Evolutionary conservation across 495 filamentous ascomycete genomes (phyloP).

Genomic region (Hamigera avellanea): DNA sequence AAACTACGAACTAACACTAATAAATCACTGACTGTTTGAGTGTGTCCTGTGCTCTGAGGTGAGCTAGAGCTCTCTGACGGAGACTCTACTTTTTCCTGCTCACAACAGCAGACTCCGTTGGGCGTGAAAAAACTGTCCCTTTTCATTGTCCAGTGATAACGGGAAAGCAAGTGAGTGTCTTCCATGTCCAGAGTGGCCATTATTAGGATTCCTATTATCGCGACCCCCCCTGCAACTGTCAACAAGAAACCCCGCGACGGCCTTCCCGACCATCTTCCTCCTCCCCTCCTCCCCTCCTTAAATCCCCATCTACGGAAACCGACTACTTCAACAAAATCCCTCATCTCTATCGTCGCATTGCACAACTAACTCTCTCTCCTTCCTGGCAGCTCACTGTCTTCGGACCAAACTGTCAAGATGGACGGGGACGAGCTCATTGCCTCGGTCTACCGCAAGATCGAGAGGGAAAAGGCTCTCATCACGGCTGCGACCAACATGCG

Average conservation of each 20-base stretch:
- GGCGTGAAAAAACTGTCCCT: too few relatives aligned
- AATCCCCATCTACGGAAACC: too few relatives aligned
- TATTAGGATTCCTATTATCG: slow-evolving; percentile 3
- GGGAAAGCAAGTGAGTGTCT: too few relatives aligned
- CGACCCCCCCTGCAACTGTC: slow-evolving; percentile 43
- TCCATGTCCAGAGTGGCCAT: too few relatives aligned
- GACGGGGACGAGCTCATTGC: slow-evolving; percentile 64
- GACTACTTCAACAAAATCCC: too few relatives aligned
- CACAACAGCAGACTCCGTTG: too few relatives aligned
- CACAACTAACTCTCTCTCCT: slow-evolving; percentile 42
- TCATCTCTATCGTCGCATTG: slow-evolving; percentile 30
- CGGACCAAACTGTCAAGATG: slow-evolving; percentile 24
- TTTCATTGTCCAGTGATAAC: too few relatives aligned
- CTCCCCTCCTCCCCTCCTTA: background rate
- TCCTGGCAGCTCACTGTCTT: slow-evolving; percentile 36
- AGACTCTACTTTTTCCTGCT: too few relatives aligned
- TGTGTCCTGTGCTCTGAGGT: too few relatives aligned
- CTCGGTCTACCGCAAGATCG: slow-evolving; percentile 93
- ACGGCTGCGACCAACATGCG: slow-evolving; percentile 89
- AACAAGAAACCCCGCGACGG: slow-evolving; percentile 39
- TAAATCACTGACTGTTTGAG: too few relatives aligned
- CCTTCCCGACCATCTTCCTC: slow-evolving; percentile 32
- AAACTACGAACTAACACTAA: too few relatives aligned
- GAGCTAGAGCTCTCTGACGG: too few relatives aligned
- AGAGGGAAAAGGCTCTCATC: slow-evolving; percentile 93